Conservation (phyloP, 73 alveolate species). For the Paramecium primaurelia region DNA sequence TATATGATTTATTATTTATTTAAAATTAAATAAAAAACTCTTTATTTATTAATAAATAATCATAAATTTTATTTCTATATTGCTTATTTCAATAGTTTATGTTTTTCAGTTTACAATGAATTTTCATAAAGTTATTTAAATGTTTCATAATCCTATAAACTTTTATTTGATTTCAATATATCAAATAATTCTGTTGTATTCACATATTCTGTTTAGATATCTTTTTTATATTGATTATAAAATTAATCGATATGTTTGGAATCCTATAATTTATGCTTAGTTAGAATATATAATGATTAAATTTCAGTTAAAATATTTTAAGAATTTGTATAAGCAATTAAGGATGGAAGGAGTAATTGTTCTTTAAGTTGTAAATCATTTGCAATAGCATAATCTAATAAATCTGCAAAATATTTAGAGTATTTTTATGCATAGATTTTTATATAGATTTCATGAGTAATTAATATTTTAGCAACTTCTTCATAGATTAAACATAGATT, state of each 20-base stretch:
- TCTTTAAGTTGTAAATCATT: neutral
- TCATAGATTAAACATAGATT: neutral
- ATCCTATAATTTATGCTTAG: neutral
- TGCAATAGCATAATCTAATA: neutral
- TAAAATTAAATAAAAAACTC: neutral
- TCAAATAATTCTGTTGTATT: constrained; percentile 6
- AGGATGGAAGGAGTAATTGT: neutral
- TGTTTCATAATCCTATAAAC: neutral
- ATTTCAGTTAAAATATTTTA: neutral
- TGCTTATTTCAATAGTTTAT: neutral
- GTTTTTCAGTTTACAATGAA: neutral
- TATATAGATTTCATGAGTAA: neutral
- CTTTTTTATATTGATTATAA: neutral
- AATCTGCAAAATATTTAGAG: neutral
- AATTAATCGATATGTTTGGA: neutral
- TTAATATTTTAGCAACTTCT: neutral
- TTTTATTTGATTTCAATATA: neutral
- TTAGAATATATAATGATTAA: neutral
- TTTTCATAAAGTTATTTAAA: neutral
- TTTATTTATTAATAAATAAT: neutral
- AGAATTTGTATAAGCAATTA: neutral
- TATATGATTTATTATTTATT: too few relatives aligned
- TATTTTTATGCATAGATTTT: neutral
- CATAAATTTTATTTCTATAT: neutral
- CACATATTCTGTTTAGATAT: neutral